Percentiles rank a stretch among this genome's conserved stretches.
phyloP scores from a whole-genome alignment of 106 monocot species.

The Narthecium ossifragum region DNA sequence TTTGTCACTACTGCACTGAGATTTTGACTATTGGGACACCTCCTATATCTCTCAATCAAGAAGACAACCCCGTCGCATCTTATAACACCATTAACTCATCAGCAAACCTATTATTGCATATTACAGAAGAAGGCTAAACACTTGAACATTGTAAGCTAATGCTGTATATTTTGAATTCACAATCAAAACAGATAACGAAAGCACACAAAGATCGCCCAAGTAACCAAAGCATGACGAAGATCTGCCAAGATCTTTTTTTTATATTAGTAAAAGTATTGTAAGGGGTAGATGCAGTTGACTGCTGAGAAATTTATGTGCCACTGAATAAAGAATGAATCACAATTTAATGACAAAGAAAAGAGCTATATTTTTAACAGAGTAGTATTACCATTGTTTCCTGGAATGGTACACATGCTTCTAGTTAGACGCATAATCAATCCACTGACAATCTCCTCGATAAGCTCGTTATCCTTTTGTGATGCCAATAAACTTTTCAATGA shows the following conservation, averaged over 20 bases:
- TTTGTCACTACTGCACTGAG: too few relatives aligned
- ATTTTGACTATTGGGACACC: too few relatives aligned
- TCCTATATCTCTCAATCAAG: too few relatives aligned
- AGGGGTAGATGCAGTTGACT: not conserved
- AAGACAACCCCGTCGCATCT: too few relatives aligned
- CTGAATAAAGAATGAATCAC: not conserved
- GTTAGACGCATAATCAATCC: slow-evolving; percentile 61
- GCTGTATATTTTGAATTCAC: too few relatives aligned
- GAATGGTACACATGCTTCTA: slow-evolving; percentile 68
- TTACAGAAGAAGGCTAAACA: too few relatives aligned
- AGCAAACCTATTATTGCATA: too few relatives aligned
- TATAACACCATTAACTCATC: too few relatives aligned
- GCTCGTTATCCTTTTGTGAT: slow-evolving; percentile 44
- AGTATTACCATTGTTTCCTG: slow-evolving; percentile 37
- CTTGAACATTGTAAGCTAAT: too few relatives aligned
- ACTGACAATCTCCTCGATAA: slow-evolving; percentile 70
- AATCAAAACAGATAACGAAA: too few relatives aligned
- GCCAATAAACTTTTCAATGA: slow-evolving; percentile 71
- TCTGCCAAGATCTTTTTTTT: not conserved
- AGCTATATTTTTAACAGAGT: slow-evolving; percentile 5
- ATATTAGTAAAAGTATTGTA: not conserved
- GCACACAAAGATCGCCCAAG: too few relatives aligned
- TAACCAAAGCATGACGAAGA: too few relatives aligned
- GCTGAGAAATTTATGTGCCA: not conserved
- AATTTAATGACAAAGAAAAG: not conserved